phyloP scores from a whole-genome alignment of 345 rosid species.

The Gossypium thurberi region DNA sequence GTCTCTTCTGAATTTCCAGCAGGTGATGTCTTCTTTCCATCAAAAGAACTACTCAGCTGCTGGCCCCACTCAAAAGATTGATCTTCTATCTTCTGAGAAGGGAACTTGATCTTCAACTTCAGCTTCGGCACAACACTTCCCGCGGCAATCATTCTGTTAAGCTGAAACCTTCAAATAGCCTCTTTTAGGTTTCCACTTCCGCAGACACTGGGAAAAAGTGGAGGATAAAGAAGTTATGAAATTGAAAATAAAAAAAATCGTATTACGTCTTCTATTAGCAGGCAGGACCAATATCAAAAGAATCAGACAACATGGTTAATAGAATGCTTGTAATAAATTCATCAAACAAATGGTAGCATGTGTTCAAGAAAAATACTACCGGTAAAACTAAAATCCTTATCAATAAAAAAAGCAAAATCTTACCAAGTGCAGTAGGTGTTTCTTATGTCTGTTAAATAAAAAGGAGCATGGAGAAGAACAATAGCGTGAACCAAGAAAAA shows the following conservation, averaged over 20 bases:
- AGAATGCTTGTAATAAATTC: no score
- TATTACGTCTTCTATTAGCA: neutral
- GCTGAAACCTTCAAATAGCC: neutral
- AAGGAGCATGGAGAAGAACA: neutral
- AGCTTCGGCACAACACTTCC: constrained; percentile 18
- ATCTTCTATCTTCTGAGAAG: constrained; percentile 33
- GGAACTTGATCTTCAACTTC: constrained; percentile 54
- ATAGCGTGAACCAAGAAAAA: neutral
- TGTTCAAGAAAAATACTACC: neutral
- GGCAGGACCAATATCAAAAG: neutral
- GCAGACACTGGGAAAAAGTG: neutral
- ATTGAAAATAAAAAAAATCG: neutral
- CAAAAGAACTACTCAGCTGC: constrained; percentile 10
- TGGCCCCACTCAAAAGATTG: constrained; percentile 22
- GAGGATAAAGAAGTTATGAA: neutral
- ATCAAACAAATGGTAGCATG: neutral
- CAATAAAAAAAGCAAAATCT: neutral
- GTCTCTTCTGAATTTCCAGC: constrained; percentile 18
- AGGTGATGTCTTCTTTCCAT: constrained; percentile 14
- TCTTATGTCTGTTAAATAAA: neutral
- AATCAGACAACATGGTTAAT: neutral
- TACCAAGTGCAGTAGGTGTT: neutral
- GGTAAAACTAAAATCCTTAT: neutral
- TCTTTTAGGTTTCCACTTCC: neutral
- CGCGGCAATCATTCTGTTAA: constrained; percentile 9